Percentiles rank a stretch among this genome's conserved stretches.
These are phyloP conservation scores for Microthlaspi erraticum DNA, from an alignment of 345 rosid species.

Conservation along the genomic window DNA sequence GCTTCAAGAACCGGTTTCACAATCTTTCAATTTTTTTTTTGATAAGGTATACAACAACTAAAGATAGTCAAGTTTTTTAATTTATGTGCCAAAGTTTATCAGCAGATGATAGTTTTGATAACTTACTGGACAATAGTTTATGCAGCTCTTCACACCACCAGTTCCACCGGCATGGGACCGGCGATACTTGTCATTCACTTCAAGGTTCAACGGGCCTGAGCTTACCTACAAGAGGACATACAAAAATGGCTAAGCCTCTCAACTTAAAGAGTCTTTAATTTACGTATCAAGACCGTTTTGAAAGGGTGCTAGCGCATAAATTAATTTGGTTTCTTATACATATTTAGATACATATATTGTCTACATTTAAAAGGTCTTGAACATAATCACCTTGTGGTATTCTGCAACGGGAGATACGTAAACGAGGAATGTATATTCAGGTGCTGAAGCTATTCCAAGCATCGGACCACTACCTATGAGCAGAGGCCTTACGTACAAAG, in stretches of 20 bases:
- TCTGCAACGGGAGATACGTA: slow-evolving; percentile 62
- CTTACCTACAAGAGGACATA: slow-evolving; percentile 35
- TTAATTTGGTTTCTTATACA: no score
- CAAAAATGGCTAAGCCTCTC: no score
- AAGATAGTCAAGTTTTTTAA: no score
- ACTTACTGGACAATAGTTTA: slow-evolving; percentile 64
- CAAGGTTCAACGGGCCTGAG: slow-evolving; percentile 47
- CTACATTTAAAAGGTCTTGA: no score
- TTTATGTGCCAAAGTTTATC: no score
- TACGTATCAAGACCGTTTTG: background rate
- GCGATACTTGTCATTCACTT: slow-evolving; percentile 54
- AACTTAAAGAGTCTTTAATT: no score
- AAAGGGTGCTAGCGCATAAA: no score
- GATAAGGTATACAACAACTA: background rate
- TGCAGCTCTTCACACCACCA: slow-evolving; percentile 63
- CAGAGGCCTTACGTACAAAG: slow-evolving; percentile 69
- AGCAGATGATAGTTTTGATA: background rate
- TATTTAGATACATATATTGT: no score
- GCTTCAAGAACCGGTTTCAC: slow-evolving; percentile 55
- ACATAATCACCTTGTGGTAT: slow-evolving; percentile 54
- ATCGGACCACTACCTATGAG: slow-evolving; percentile 60
- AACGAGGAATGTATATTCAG: slow-evolving; percentile 55
- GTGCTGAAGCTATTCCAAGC: slow-evolving; percentile 59
- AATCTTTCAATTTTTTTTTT: slow-evolving; percentile 41
- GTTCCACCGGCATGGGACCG: slow-evolving; percentile 68